Evolutionary conservation across 2,329 filamentous ascomycete species (phyloP).

Genomic region (Acrodontium crateriforme): DNA sequence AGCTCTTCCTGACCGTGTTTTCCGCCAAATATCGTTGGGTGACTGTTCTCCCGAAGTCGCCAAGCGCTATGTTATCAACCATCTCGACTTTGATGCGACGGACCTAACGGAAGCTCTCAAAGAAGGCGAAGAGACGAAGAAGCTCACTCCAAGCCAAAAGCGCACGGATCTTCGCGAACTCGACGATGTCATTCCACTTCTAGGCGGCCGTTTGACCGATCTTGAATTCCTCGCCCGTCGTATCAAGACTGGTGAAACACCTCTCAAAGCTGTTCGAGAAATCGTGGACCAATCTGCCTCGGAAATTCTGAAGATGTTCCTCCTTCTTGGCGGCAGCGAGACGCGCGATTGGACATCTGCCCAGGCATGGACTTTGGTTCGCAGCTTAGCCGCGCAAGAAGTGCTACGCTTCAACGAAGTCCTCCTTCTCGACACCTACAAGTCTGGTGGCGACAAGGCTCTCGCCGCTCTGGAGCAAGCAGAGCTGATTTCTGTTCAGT

Average conservation of each 20-base stretch:
- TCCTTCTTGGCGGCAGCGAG: slow-evolving; percentile 47
- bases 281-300: slow-evolving; percentile 81
- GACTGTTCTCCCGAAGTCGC: slow-evolving; percentile 75
- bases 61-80: slow-evolving; percentile 77
- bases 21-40: slow-evolving; percentile 71
- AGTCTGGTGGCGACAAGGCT: slow-evolving; percentile 55
- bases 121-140: slow-evolving; percentile 25
- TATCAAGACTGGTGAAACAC: slow-evolving; percentile 74
- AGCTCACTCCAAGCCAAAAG: slow-evolving; percentile 32
- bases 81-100: slow-evolving; percentile 44
- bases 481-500: slow-evolving; percentile 69
- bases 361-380: slow-evolving; percentile 85
- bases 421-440: slow-evolving; percentile 62
- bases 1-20: slow-evolving; percentile 79
- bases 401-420: slow-evolving; percentile 74
- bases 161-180: slow-evolving; percentile 53
- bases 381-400: slow-evolving; percentile 54
- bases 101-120: slow-evolving; percentile 24
- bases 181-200: slow-evolving; percentile 63
- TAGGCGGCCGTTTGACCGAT: slow-evolving; percentile 89
- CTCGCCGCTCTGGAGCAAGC: slow-evolving; percentile 70
- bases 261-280: slow-evolving; percentile 65
- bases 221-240: slow-evolving; percentile 86
- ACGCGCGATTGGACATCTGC: slow-evolving; percentile 60
- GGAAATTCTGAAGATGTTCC: slow-evolving; percentile 87